Conservation (phyloP, 208 protist genomes). For the Acanthamoeba castellanii region DNA sequence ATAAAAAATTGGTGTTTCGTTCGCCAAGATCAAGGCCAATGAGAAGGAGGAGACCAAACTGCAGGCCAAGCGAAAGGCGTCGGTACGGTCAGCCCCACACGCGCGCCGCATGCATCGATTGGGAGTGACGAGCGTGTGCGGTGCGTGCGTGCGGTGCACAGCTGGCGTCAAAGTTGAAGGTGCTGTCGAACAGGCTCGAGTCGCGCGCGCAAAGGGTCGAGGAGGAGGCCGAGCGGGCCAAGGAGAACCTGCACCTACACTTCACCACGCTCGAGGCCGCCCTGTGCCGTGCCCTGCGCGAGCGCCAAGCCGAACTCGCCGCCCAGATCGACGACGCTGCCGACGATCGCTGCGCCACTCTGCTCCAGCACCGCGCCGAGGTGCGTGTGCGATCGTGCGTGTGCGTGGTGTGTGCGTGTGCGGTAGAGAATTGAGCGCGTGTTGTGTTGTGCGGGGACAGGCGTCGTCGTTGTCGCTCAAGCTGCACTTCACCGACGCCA, state of each 20-base stretch:
- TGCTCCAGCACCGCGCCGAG: neutral
- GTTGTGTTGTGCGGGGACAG: neutral
- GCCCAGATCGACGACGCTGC: neutral
- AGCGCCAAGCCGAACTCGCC: neutral
- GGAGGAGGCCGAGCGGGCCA: constrained; percentile 45
- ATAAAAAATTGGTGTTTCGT: neutral
- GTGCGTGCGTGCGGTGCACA: neutral
- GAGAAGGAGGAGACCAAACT: neutral
- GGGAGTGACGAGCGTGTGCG: neutral
- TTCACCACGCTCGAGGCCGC: constrained; percentile 17
- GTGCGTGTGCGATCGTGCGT: neutral
- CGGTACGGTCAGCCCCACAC: neutral
- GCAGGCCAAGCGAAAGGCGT: neutral
- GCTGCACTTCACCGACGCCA: neutral
- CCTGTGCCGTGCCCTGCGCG: neutral
- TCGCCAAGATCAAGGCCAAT: neutral
- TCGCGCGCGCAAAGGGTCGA: neutral
- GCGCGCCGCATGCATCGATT: too few relatives aligned
- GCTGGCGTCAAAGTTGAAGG: neutral
- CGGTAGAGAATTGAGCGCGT: too few relatives aligned
- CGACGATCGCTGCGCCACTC: neutral
- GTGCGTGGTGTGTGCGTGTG: neutral
- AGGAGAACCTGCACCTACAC: constrained; percentile 56
- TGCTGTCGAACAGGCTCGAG: neutral
- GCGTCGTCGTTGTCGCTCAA: neutral